A percentile compares a stretch with the other conserved stretches of the same genome.
Evolutionary conservation across 192 early-diverging fungal species (phyloP).

Genomic region (Ambispora gerdemannii): DNA sequence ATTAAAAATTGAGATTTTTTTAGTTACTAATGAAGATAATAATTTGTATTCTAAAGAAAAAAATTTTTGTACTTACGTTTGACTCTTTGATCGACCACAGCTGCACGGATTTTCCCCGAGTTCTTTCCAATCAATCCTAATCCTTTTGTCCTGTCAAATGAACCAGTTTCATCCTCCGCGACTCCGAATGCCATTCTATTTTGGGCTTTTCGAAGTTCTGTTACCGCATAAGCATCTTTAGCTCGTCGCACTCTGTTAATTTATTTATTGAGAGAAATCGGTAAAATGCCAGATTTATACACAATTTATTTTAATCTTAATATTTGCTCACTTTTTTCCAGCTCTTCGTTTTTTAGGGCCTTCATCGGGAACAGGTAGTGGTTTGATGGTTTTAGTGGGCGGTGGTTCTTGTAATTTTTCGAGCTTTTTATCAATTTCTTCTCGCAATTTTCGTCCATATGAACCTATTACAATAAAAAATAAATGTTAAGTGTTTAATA

Average conservation of each 20-base stretch:
- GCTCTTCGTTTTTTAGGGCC: slow-evolving; percentile 85
- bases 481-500: too few species aligned
- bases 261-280: too few species aligned
- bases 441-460: slow-evolving; percentile 64
- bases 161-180: slow-evolving; percentile 84
- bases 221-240: slow-evolving; percentile 78
- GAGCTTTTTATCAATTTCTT: slow-evolving; percentile 84
- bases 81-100: slow-evolving; percentile 62
- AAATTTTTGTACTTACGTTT: slow-evolving; percentile 51
- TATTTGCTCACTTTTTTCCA: slow-evolving; percentile 72
- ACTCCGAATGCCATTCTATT: slow-evolving; percentile 92
- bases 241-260: slow-evolving; percentile 69
- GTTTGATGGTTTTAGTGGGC: slow-evolving; percentile 79
- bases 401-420: slow-evolving; percentile 84
- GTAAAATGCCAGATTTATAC: too few species aligned
- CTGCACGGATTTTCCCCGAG: slow-evolving; percentile 75
- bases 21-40: neutral
- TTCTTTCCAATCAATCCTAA: slow-evolving; percentile 80
- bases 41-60: neutral
- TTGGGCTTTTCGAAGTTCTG: slow-evolving; percentile 85
- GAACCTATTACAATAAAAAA: slow-evolving; percentile 36
- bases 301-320: too few species aligned
- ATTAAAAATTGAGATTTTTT: slow-evolving; percentile 26
- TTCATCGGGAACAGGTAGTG: slow-evolving; percentile 89
- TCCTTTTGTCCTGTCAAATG: slow-evolving; percentile 81